Evolutionary conservation across 345 rosid genomes (phyloP), one percentile per base, ranked within the genome.

Genomic region (Physaria fendleri): DNA sequence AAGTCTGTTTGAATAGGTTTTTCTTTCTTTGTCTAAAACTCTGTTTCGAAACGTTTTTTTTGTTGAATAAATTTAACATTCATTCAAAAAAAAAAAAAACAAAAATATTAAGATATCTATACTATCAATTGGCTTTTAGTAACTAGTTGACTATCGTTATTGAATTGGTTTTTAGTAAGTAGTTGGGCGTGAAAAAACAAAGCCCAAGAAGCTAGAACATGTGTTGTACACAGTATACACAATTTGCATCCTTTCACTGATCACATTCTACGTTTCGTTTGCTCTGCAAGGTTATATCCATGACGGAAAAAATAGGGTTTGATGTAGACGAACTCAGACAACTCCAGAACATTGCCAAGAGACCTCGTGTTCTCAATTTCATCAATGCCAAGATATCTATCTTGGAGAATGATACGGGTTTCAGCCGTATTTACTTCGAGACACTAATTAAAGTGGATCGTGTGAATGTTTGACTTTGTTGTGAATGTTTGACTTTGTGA

Each of bases 381-480:
- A 75, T 93, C 56, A 50, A 75, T 35, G 72, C 94, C 21, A 85
- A 88, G 74, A 87, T 89, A 58, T 41, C 41, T 27, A 78, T 61
- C 66, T 60, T 93, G 73, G 95, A 86, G 59, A 89, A 83, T 97
- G 95, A n/a, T n/a, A n/a, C n/a, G n/a, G n/a, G n/a, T n/a, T n/a
- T n/a, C n/a, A n/a, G n/a, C n/a, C n/a, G n/a, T n/a, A n/a, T n/a
- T n/a, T n/a, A n/a, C n/a, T n/a, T n/a, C n/a, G n/a, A n/a, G n/a
- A n/a, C n/a, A n/a, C n/a, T n/a, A n/a, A n/a, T n/a, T n/a, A n/a
- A n/a, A n/a, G n/a, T n/a, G n/a, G n/a, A n/a, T n/a, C n/a, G n/a
- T n/a, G n/a, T n/a, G n/a, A n/a, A n/a, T n/a, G n/a, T n/a, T n/a
- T n/a, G n/a, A n/a, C n/a, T n/a, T n/a, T n/a, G n/a, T n/a, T n/a